Evolutionary conservation across 208 protist genomes (phyloP).

Genomic region (Naegleria fowleri): DNA sequence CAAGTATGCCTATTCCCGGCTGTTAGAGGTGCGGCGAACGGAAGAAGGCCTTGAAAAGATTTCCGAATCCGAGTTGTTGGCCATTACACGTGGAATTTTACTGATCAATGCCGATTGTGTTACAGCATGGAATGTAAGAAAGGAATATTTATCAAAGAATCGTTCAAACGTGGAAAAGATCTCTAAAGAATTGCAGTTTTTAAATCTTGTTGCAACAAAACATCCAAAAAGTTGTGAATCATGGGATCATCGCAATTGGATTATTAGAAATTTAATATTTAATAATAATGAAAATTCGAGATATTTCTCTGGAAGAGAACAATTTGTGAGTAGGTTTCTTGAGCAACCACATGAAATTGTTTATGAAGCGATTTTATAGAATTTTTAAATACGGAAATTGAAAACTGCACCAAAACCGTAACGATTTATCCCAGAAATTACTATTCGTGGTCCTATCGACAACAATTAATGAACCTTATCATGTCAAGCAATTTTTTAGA

Average conservation of each 20-base stretch:
- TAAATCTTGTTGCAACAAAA: constrained; percentile 47
- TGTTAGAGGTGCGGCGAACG: background rate
- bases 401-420: background rate
- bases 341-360: too few relatives aligned
- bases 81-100: constrained; percentile 27
- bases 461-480: background rate
- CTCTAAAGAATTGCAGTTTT: constrained; percentile 30
- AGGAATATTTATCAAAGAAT: constrained; percentile 21
- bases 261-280: constrained; percentile 31
- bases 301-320: background rate
- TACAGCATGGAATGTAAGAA: constrained; percentile 35
- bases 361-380: background rate
- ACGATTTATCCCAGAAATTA: background rate
- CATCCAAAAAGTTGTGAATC: constrained; percentile 52
- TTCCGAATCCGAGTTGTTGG: background rate
- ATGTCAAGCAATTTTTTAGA: background rate
- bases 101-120: constrained; percentile 41
- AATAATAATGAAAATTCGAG: background rate
- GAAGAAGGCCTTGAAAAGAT: background rate
- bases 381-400: background rate
- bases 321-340: background rate
- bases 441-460: constrained; percentile 7
- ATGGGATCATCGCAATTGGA: constrained; percentile 42
- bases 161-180: background rate
- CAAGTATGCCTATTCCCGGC: background rate